Evolutionary conservation across 495 filamentous ascomycete species (phyloP).

Genomic region (Daldinia decipiens): DNA sequence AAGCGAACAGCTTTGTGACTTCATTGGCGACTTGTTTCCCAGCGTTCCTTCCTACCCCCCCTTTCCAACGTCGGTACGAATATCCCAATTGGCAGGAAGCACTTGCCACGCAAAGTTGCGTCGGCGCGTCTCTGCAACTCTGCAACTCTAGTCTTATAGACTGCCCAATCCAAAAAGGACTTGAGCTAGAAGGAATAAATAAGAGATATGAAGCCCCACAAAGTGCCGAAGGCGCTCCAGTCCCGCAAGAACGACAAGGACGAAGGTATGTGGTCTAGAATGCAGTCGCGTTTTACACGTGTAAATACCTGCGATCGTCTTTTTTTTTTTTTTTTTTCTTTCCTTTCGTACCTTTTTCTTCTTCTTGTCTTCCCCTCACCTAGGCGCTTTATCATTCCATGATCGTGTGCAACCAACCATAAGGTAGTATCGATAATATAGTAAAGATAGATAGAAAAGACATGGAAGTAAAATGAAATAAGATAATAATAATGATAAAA

Average conservation of each 20-base stretch:
- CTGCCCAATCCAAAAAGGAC: constrained; percentile 27
- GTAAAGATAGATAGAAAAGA: neutral
- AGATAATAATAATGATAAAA: constrained; percentile 5
- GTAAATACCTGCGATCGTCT: constrained; percentile 6
- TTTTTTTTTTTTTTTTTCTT: constrained; percentile 3
- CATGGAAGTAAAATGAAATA: constrained; percentile 1
- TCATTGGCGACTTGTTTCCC: constrained; percentile 17
- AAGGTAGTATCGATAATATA: neutral
- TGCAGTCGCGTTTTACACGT: constrained; percentile 6
- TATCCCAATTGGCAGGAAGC: constrained; percentile 34
- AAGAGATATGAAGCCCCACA: constrained; percentile 19
- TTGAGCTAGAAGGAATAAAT: constrained; percentile 16
- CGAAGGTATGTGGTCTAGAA: constrained; percentile 15
- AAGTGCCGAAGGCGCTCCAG: constrained; percentile 14
- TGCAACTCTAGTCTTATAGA: constrained; percentile 22
- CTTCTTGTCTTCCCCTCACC: constrained; percentile 1
- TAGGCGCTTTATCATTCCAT: neutral
- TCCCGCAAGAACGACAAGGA: neutral
- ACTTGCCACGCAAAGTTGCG: constrained; percentile 31
- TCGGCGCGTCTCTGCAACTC: constrained; percentile 35
- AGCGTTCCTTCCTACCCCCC: constrained; percentile 10
- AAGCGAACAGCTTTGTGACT: constrained; percentile 18
- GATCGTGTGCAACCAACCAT: neutral
- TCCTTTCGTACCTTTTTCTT: constrained; percentile 4
- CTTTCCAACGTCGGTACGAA: constrained; percentile 21